Conservation (phyloP, 768 basidiomycete genomes). For the Lactarius vividus region DNA sequence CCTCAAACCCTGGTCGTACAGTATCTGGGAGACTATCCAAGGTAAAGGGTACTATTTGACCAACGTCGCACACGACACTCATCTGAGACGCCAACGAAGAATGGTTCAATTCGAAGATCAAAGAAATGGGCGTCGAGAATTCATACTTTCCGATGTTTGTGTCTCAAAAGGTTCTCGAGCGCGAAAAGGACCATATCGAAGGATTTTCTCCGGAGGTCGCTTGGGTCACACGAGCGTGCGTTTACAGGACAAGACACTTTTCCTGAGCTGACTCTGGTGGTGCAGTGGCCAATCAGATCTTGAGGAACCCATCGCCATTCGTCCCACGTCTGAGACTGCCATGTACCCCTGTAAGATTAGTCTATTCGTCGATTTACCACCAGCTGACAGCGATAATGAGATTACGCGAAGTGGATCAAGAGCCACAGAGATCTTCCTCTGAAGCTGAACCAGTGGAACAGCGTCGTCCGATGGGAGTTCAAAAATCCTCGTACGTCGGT, state of each 20-base stretch:
- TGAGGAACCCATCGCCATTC: constrained; percentile 96
- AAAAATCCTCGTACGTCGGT: constrained; percentile 84
- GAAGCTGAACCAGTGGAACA: constrained; percentile 99
- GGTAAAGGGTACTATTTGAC: constrained; percentile 44
- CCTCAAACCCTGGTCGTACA: constrained; percentile 95
- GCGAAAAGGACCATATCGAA: constrained; percentile 98
- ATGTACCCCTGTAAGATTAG: constrained; percentile 91
- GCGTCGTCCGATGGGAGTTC: constrained; percentile 99
- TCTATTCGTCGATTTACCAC: constrained; percentile 1
- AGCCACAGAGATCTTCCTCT: constrained; percentile 95
- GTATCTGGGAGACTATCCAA: constrained; percentile 96
- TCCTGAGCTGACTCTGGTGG: constrained; percentile 3
- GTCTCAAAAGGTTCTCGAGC: constrained; percentile 85
- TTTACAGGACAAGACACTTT: constrained; percentile 24
- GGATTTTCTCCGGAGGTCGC: constrained; percentile 99
- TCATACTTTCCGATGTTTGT: constrained; percentile 99
- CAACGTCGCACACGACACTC: neutral
- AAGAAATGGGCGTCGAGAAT: constrained; percentile 93
- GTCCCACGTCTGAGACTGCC: constrained; percentile 96
- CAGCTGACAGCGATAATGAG: constrained; percentile 38
- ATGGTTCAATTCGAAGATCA: constrained; percentile 94
- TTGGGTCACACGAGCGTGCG: constrained; percentile 98
- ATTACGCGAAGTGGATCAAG: constrained; percentile 99
- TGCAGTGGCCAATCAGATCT: constrained; percentile 85
- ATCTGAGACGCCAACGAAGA: constrained; percentile 40